Base-by-base conservation (phyloP, 2,329 filamentous ascomycete genomes). In the Trichoderma brevicompactum region DNA sequence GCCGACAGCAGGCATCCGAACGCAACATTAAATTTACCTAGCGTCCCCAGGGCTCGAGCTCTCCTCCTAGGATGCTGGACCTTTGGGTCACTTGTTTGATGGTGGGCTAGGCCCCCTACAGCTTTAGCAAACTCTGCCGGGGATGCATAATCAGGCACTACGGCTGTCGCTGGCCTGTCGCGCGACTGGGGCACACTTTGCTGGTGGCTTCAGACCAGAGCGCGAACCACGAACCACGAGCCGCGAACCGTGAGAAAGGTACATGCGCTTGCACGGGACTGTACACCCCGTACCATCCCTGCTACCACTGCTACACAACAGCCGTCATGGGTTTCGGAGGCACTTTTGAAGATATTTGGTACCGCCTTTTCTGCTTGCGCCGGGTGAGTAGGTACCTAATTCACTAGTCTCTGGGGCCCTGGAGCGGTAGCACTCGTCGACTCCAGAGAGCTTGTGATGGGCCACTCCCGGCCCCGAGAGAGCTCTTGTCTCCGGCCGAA, bases 91-190 rank as follows among this genome's bases (percentile, higher is more conserved):
- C 19, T 23, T 61, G 55, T 41, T 44, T 62, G 40, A 36, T 54
- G 38, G 38, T 28, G 48, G 54, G 13, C 54, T 23, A 40, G 63
- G 55, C 54, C 61, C 56, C 19, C 46, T 40, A 49, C 34, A 19
- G 9, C 19, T 53, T 28, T 60, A 19, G 28, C 53, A 38, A 19
- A 48, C 63, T 23, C 13, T n/a, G 44, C 55, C 54, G 46, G 55
- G 48, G 63, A 60, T 60, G 63, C 32, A 60, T 15, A 50, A 48
- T 28, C 46, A 65, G 48, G 64, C 55, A 65, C 64, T 54, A 65
- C 64, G 64, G 64, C 64, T 65, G 64, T 65, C 64, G 64, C 64
- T 53, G 54, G 46, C 64, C 54, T 58, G 54, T 65, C 50, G 61
- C 53, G 43, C 61, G 52, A 64, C 61, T 43, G 50, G 53, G 50